Evolutionary conservation across 768 basidiomycete genomes (phyloP), one percentile per base, ranked within the genome.

Genomic region (Cystobasidium onofrii): DNA sequence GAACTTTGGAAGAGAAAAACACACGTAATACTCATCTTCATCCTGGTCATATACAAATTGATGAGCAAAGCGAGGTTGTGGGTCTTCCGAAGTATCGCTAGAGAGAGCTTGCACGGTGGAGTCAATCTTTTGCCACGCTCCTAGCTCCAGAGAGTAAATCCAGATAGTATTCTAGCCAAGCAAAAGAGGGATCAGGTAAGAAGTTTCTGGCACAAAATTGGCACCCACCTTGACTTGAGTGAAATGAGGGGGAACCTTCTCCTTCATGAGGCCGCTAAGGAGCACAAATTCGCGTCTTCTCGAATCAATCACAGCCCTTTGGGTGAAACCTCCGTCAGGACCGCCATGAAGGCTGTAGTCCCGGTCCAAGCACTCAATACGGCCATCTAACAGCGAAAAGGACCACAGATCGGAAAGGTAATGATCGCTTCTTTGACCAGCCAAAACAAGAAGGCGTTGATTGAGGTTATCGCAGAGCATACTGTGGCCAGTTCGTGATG

Each of bases 381-480:
- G 18, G 3, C 65, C 55, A 13, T 50, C 41, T 29, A 60, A 23
- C 17, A 75, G 31, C 15, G 20, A 43, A 36, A 57, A 60, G 18
- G n/a, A 41, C 78, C 78, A 79, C 34, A 75, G 13, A 43, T 79
- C 78, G 7, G 71, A 39, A 23, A 77, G 36, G 74, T 77, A 77
- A 12, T 34, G 31, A 27, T 78, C 76, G 63, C 71, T 65, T 12
- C 78, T 67, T 39, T 78, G 76, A 3, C 78, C 78, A 13, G 55
- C 61, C 25, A 76, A 57, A 52, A 79, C 43, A 46, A 76, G 74
- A 7, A 79, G 70, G n/a, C 64, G 62, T 25, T 70, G 64, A 10
- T 36, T 10, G 31, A 17, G 1, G 7, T 70, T 2, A 60, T 79
- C 77, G 54, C 75, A 66, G 1, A 75, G 46, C 62, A 79, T 75